Evolutionary conservation across 805 yeast species (phyloP), one percentile per base, ranked within the genome.

Genomic region (Candida easanensis): DNA sequence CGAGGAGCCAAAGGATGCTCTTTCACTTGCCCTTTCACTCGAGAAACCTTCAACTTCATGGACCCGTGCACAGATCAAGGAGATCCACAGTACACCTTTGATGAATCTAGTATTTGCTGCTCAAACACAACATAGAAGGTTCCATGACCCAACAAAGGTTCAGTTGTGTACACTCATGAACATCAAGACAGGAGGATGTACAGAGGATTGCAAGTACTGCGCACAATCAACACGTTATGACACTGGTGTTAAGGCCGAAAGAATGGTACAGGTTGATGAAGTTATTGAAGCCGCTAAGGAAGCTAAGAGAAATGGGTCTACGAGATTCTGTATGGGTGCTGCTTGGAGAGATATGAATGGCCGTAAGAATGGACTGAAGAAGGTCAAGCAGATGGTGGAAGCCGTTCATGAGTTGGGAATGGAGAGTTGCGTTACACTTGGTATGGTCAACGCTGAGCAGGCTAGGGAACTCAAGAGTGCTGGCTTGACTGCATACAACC

Each of bases 261-360:
- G 78, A 55, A 62, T 84, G 65, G 71, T 84, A 13, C 63, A 70
- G 20, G 57, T 83, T 10, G 88, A 82, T 5, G 70, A 71, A n/a
- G 90, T 85, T 1, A 62, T 81, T 52, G 69, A 65, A 39, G 82
- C 78, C 25, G 93, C 93, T 1, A 66, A 63, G 41, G 73, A 71
- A 39, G 90, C 93, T 11, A 80, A 82, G 53, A 66, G 53, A 5
- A 83, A 84, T 50, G 91, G 91, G 0, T 74, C 84, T 1, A 85
- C 93, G 0, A 69, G 93, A 50, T 85, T 85, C 58, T 85, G 93
- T 58, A 76, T 85, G 80, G 93, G 93, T 36, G 88, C 91, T 10
- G 93, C 93, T 2, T 86, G 91, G 93, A 73, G 93, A 60, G 91
- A 84, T 48, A 85, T 85, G 93, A 68, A 69, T 38, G 91, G 93